Evolutionary conservation across 495 filamentous ascomycete species (phyloP), one percentile per base, ranked within the genome.

Genomic region (Aspergillus biplanus): DNA sequence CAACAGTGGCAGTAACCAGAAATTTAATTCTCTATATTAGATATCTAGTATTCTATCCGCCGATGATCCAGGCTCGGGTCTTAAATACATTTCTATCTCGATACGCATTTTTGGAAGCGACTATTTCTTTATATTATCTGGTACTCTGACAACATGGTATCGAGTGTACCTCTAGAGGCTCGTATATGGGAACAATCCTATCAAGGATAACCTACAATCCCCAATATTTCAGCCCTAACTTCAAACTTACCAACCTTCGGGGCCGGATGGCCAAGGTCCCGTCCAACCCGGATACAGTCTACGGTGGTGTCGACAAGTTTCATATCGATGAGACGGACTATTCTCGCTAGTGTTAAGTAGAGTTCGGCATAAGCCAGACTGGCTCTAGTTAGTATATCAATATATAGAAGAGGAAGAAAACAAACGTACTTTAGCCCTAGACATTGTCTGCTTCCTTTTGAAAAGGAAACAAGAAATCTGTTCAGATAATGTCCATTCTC

Each of bases 371-470:
- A 39, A 4, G 61, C 53, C 21, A 63, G 44, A 33, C 61, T 63
- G 37, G 18, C 15, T 15, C n/a, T 4, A 1, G 31, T 32, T 34
- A 33, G 33, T 44, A 11, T 21, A n/a, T 4, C 9, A 15, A 39
- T 31, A 18, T 12, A 21, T 18, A 33, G 21, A 34, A 4, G 32
- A 9, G 15, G 18, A 44, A 54, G 15, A 11, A 15, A 56, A n/a
- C 21, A 39, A 12, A 57, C 70, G 21, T 64, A 73, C 71, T 76
- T 74, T 31, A 73, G 69, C 2, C 73, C 73, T 6, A 74, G 9
- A 49, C 72, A 76, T 6, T 52, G n/a, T 3, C 73, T 50, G 6
- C 62, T 63, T 9, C 73, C 71, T 21, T 69, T 70, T 2, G 63
- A 32, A 33, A 76, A 76, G 8, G 66, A 52, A 35, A 73, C 71